Evolutionary conservation across 306 rosid genomes (phyloP).

Genomic region (Bauhinia variegata): DNA sequence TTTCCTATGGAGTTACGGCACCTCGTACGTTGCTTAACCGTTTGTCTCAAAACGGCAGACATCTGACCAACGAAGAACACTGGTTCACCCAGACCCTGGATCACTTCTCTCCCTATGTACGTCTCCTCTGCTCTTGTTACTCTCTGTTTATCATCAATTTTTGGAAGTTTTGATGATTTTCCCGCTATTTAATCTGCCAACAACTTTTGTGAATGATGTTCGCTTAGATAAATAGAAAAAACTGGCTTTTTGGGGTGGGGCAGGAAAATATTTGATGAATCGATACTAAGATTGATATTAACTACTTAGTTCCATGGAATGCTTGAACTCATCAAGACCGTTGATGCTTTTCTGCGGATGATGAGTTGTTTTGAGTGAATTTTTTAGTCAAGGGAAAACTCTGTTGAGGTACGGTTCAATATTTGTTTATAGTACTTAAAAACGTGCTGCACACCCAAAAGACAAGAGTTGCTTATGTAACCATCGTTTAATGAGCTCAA

Average conservation of each 20-base stretch:
- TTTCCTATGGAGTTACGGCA: constrained; percentile 39
- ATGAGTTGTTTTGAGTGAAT: too few species aligned
- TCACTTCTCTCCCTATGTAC: constrained; percentile 81
- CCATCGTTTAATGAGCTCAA: neutral
- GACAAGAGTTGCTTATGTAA: too few species aligned
- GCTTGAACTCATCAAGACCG: neutral
- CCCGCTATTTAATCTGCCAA: neutral
- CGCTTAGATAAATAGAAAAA: neutral
- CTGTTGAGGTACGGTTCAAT: neutral
- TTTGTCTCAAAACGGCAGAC: constrained; percentile 37
- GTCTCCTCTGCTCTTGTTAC: constrained; percentile 10
- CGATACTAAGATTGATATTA: neutral
- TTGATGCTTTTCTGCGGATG: constrained; percentile 5
- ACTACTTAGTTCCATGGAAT: neutral
- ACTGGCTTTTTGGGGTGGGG: neutral
- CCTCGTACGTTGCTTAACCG: constrained; percentile 53
- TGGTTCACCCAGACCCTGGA: constrained; percentile 86
- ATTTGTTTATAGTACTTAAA: neutral
- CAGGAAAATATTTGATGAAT: neutral
- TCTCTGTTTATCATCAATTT: neutral
- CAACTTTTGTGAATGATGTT: neutral
- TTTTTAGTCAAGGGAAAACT: neutral
- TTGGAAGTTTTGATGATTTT: neutral
- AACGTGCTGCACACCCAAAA: too few species aligned
- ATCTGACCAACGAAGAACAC: constrained; percentile 55